Conservation (phyloP, 768 basidiomycete genomes). For the Hypsizygus marmoreus region DNA sequence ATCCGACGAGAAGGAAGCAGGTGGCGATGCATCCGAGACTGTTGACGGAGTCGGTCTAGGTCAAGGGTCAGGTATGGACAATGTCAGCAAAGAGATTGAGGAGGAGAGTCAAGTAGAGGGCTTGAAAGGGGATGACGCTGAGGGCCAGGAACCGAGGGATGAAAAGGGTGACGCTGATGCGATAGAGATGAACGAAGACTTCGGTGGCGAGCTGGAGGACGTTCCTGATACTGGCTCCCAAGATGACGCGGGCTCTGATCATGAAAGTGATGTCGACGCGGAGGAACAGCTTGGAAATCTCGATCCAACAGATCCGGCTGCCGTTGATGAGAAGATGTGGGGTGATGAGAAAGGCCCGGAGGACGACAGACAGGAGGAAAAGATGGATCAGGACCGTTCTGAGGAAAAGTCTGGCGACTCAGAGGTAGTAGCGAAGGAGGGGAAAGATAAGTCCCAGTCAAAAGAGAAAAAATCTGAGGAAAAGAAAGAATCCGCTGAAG, state of each 20-base stretch:
- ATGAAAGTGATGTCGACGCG: conserved; percentile 59
- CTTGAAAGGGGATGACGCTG: conserved; percentile 65
- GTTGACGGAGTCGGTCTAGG: conserved; percentile 86
- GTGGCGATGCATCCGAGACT: conserved; percentile 48
- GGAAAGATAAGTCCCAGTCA: conserved; percentile 36
- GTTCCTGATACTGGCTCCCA: conserved; percentile 66
- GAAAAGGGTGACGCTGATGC: conserved; percentile 68
- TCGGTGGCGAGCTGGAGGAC: conserved; percentile 86
- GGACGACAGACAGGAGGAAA: conserved; percentile 53
- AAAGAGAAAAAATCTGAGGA: conserved; percentile 35
- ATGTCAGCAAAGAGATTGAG: conserved; percentile 93
- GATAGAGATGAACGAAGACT: conserved; percentile 89
- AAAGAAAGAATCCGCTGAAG: conserved; percentile 24
- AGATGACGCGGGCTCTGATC: conserved; percentile 51
- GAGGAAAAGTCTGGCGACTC: conserved; percentile 48
- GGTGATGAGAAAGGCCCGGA: conserved; percentile 74
- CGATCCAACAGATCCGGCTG: conserved; percentile 78
- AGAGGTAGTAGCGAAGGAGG: conserved; percentile 83
- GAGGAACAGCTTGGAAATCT: conserved; percentile 87
- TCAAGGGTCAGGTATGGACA: conserved; percentile 80
- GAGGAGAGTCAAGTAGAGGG: conserved; percentile 98
- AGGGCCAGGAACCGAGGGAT: conserved; percentile 46
- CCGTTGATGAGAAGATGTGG: conserved; percentile 97
- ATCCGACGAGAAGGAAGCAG: conserved; percentile 52
- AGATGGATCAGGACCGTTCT: conserved; percentile 63